A percentile compares a stretch with the other conserved stretches of the same genome.
These are phyloP conservation scores for Aspergillus felis DNA, from an alignment of 2,329 filamentous ascomycete species.

Conservation along the genomic window DNA sequence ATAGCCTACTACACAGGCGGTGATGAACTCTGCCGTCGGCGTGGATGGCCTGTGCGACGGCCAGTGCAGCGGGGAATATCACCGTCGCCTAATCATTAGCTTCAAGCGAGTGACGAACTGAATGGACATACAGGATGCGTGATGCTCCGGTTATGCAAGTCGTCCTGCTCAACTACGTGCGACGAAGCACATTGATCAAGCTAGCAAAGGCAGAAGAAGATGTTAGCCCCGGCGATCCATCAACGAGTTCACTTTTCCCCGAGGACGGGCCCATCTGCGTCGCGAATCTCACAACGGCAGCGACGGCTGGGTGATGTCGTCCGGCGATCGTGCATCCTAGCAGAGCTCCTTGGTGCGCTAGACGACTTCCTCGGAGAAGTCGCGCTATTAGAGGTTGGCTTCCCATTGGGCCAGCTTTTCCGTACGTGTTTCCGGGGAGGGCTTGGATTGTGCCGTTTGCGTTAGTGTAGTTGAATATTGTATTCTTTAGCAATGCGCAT, in stretches of 20 bases:
- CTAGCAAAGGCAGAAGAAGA: conserved; percentile 28
- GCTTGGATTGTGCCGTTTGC: background rate
- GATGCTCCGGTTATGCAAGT: conserved; percentile 32
- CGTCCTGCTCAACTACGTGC: conserved; percentile 33
- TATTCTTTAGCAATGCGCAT: too few relatives aligned
- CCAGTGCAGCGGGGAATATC: conserved; percentile 26
- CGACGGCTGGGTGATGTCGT: conserved; percentile 24
- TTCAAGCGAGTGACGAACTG: background rate
- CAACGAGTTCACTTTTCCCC: conserved; percentile 26
- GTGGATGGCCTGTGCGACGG: conserved; percentile 26
- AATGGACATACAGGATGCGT: conserved; percentile 27
- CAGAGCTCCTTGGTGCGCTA: conserved; percentile 30
- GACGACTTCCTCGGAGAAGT: conserved; percentile 22
- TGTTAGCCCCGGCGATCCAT: conserved; percentile 17
- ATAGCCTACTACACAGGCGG: conserved; percentile 30
- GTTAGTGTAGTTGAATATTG: background rate
- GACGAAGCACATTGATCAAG: conserved; percentile 28
- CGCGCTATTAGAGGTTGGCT: conserved; percentile 15
- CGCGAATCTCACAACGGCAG: conserved; percentile 20
- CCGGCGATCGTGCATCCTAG: conserved; percentile 30
- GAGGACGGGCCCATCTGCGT: conserved; percentile 24
- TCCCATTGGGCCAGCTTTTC: conserved; percentile 21
- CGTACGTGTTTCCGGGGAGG: conserved; percentile 10
- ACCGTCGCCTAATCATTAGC: conserved; percentile 22
- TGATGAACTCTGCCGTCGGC: conserved; percentile 27